These are phyloP conservation scores for Cadophora luteo-olivacea DNA, from an alignment of 2,329 filamentous ascomycete genomes.

Conservation along the genomic window DNA sequence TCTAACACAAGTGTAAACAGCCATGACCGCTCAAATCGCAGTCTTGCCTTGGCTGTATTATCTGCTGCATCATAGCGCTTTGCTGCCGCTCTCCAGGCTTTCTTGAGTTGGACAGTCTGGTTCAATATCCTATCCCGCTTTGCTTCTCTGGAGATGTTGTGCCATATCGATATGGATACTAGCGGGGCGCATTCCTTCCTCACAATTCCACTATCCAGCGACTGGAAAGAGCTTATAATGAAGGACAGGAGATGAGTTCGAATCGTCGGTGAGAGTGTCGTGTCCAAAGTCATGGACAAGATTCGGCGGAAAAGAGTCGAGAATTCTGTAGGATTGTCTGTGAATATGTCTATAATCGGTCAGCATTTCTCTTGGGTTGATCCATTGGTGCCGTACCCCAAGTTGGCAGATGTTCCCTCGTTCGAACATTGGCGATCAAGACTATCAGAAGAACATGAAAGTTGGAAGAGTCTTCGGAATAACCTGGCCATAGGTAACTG, in stretches of 20 bases:
- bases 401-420: conserved; percentile 82
- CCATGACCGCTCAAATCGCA: conserved; percentile 94
- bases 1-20: conserved; percentile 85
- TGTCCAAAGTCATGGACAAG: conserved; percentile 83
- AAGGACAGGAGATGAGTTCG: conserved; percentile 88
- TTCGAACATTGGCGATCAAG: conserved; percentile 86
- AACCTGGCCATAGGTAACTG: conserved; percentile 94
- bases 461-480: conserved; percentile 86
- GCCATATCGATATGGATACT: conserved; percentile 95
- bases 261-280: conserved; percentile 67
- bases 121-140: conserved; percentile 76
- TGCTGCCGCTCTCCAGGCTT: conserved; percentile 86
- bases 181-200: conserved; percentile 96
- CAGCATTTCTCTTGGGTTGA: conserved; percentile 19
- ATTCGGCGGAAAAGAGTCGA: conserved; percentile 88
- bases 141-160: conserved; percentile 82
- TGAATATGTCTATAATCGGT: conserved; percentile 69
- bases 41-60: conserved; percentile 74
- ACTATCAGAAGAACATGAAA: conserved; percentile 89
- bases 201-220: conserved; percentile 84
- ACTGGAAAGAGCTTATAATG: conserved; percentile 91
- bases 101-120: conserved; percentile 76
- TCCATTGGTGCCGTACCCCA: conserved; percentile 68
- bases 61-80: conserved; percentile 91
- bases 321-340: conserved; percentile 80